A percentile compares a stretch with the other conserved stretches of the same genome.
phyloP scores from a whole-genome alignment of 768 basidiomycete species.

The Chalciporus piperatus region DNA sequence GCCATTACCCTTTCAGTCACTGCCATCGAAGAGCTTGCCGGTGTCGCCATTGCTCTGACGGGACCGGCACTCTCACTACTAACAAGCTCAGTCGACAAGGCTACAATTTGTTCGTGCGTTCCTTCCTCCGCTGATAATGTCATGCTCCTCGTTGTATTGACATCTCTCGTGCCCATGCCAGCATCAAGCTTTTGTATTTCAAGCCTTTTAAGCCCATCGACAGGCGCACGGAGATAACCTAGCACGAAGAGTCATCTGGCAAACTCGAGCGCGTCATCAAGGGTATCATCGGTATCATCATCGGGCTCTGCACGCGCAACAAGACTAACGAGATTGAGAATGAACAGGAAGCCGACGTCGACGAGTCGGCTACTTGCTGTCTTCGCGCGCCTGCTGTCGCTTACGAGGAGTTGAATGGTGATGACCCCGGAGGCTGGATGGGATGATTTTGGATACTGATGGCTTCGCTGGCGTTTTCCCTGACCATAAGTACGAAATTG shows the following conservation, averaged over 20 bases:
- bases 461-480: conserved; percentile 99
- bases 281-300: conserved; percentile 99
- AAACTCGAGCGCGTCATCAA: conserved; percentile 98
- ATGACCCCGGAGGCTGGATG: conserved; percentile 79
- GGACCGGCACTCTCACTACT: conserved; percentile 97
- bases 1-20: conserved; percentile 99
- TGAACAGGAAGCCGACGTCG: conserved; percentile 89
- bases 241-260: conserved; percentile 88
- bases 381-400: conserved; percentile 95
- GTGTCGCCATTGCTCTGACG: conserved; percentile 99
- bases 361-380: conserved; percentile 94
- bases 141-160: conserved; percentile 89
- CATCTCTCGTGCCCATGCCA: conserved; percentile 70
- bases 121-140: conserved; percentile 87
- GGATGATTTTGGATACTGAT: conserved; percentile 99
- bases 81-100: conserved; percentile 98
- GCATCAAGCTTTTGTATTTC: conserved; percentile 97
- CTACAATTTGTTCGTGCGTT: conserved; percentile 88
- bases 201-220: conserved; percentile 99
- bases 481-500: conserved; percentile 99
- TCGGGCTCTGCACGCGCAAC: conserved; percentile 95
- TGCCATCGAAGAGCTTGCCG: conserved; percentile 96
- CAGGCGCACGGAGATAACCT: conserved; percentile 99
- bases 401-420: conserved; percentile 86
- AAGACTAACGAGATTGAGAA: conserved; percentile 93